Conservation (phyloP, 1,284 basidiomycete genomes). For the Xerocomus minutiporus region DNA sequence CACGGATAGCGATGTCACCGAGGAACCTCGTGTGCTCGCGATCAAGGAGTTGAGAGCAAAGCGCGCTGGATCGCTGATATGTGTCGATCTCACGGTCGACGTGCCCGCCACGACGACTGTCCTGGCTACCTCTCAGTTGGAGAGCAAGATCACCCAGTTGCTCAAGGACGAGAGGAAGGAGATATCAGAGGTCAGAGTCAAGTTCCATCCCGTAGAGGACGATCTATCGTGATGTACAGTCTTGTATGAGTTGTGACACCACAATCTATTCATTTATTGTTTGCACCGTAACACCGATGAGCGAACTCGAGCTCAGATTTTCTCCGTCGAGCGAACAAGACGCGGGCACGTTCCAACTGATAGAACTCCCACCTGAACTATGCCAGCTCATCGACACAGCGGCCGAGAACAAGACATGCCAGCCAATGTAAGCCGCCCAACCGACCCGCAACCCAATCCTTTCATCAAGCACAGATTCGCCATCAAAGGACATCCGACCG, state of each 20-base stretch:
- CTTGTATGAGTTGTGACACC: not conserved
- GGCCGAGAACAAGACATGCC: conserved; percentile 25
- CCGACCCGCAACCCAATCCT: not conserved
- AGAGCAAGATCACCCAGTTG: conserved; percentile 56
- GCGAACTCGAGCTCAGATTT: conserved; percentile 45
- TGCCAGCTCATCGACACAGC: conserved; percentile 48
- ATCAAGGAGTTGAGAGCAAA: conserved; percentile 70
- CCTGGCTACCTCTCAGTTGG: conserved; percentile 52
- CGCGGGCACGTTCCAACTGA: conserved; percentile 52
- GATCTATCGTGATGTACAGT: conserved; percentile 5
- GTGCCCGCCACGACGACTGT: conserved; percentile 64
- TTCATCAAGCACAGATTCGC: conserved; percentile 46
- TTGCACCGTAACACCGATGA: conserved; percentile 13
- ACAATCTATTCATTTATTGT: not conserved
- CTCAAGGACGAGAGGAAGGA: conserved; percentile 65
- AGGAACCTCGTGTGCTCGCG: conserved; percentile 39
- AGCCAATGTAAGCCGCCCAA: conserved; percentile 16
- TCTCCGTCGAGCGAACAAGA: conserved; percentile 45
- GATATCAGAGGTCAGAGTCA: conserved; percentile 75
- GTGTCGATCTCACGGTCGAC: conserved; percentile 69
- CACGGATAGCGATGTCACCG: conserved; percentile 4
- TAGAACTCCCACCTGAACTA: conserved; percentile 67
- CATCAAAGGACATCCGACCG: conserved; percentile 76
- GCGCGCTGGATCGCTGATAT: conserved; percentile 70
- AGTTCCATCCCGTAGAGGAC: conserved; percentile 50